These are phyloP conservation scores for Lunasporangiospora selenospora DNA, from an alignment of 192 early-diverging fungal genomes.

Conservation along the genomic window DNA sequence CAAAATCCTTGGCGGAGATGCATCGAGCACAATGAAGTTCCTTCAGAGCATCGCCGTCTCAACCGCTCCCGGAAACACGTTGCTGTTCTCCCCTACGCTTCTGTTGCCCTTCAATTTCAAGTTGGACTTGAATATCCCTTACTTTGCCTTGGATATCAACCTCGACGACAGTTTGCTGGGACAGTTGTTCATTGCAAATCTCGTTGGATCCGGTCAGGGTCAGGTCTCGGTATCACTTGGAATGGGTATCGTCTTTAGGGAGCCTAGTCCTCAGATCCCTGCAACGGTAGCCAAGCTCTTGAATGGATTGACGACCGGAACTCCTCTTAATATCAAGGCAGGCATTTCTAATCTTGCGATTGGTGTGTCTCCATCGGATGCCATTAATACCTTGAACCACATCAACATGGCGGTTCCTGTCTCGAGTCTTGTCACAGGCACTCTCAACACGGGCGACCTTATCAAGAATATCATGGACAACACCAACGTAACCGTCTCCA, in stretches of 20 bases:
- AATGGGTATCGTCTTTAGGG: slow-evolving; percentile 36
- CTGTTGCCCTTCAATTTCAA: slow-evolving; percentile 32
- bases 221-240: slow-evolving; percentile 36
- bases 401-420: slow-evolving; percentile 16
- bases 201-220: slow-evolving; percentile 33
- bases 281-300: slow-evolving; percentile 29
- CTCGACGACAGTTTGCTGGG: slow-evolving; percentile 29
- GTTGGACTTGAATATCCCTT: slow-evolving; percentile 40
- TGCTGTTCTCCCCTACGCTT: slow-evolving; percentile 36
- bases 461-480: slow-evolving; percentile 9
- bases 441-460: slow-evolving; percentile 7
- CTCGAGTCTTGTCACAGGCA: slow-evolving; percentile 26
- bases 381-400: slow-evolving; percentile 28
- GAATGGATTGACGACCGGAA: slow-evolving; percentile 27
- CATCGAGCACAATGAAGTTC: slow-evolving; percentile 22
- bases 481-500: slow-evolving; percentile 26
- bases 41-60: slow-evolving; percentile 34
- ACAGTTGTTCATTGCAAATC: slow-evolving; percentile 25
- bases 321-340: slow-evolving; percentile 16
- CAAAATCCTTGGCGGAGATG: slow-evolving; percentile 12
- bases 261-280: slow-evolving; percentile 30
- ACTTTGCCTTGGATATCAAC: slow-evolving; percentile 40
- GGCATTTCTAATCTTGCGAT: slow-evolving; percentile 34
- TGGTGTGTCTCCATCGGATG: slow-evolving; percentile 36
- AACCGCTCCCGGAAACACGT: slow-evolving; percentile 37